These are phyloP conservation scores for Skeletonema marinoi DNA, from an alignment of 108 stramenopile species.

Conservation along the genomic window DNA sequence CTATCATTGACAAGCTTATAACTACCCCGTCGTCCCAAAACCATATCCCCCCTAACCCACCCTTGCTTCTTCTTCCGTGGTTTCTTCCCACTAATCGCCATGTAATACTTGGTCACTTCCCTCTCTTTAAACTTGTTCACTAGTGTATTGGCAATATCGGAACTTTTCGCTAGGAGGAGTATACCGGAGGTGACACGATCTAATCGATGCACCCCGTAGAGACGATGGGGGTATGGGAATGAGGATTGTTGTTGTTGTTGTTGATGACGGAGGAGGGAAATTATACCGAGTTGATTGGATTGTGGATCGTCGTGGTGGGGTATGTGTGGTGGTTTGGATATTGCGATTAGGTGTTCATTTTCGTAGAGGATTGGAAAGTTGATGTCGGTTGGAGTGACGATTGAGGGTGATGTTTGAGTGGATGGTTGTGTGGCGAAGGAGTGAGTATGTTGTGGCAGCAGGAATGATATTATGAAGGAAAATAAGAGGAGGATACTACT, in stretches of 20 bases:
- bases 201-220: constrained; percentile 84
- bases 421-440: background rate
- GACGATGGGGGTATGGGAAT: constrained; percentile 38
- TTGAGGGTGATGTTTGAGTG: background rate
- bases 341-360: constrained; percentile 58
- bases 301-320: constrained; percentile 67
- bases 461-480: background rate
- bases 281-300: constrained; percentile 39
- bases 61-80: constrained; percentile 72
- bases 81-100: constrained; percentile 69
- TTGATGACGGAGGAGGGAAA: constrained; percentile 46
- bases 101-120: constrained; percentile 57
- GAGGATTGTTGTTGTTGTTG: constrained; percentile 16
- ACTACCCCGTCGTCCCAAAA: constrained; percentile 64
- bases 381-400: background rate
- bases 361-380: constrained; percentile 62
- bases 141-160: constrained; percentile 48
- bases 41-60: constrained; percentile 75
- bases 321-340: constrained; percentile 70
- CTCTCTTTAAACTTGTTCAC: constrained; percentile 44
- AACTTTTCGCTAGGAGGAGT: constrained; percentile 73
- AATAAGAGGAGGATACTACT: background rate
- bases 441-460: background rate
- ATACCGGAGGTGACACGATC: constrained; percentile 83
- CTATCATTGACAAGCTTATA: constrained; percentile 59